Percentiles rank a stretch among this genome's conserved stretches.
Conservation (phyloP, 176 grass and related monocot genomes). For the Otatea glauca region DNA sequence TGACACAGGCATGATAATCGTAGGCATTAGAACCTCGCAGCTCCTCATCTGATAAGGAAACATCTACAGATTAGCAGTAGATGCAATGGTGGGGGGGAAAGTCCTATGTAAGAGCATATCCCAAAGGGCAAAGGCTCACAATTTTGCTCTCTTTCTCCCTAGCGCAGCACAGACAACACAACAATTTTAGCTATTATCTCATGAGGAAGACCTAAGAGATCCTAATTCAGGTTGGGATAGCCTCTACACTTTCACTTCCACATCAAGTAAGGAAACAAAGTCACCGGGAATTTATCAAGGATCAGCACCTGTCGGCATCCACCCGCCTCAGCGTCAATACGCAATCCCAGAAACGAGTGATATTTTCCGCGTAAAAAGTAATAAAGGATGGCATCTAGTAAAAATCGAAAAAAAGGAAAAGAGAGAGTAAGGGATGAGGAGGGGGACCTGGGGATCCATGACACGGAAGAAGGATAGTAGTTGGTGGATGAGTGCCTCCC, state of each 20-base stretch:
- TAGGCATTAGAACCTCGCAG: no score
- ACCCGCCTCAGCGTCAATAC: not conserved
- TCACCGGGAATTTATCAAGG: not conserved
- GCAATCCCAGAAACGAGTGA: not conserved
- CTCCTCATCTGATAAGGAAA: no score
- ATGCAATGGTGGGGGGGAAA: not conserved
- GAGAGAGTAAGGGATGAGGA: not conserved
- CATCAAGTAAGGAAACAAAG: not conserved
- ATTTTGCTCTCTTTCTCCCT: not conserved
- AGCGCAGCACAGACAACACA: not conserved
- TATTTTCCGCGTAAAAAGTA: not conserved
- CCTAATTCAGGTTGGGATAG: not conserved
- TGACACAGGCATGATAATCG: no score
- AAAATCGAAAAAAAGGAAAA: not conserved
- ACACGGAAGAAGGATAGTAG: constrained; percentile 58
- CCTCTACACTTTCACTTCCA: not conserved
- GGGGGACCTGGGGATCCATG: constrained; percentile 75
- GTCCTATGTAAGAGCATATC: not conserved
- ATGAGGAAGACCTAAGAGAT: not conserved
- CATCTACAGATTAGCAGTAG: not conserved
- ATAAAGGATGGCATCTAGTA: not conserved
- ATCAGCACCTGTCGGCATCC: not conserved
- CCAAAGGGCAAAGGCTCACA: not conserved
- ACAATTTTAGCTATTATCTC: not conserved
- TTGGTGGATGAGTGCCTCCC: constrained; percentile 46